Conservation (phyloP, 78 protist genomes). For the Paulinella micropora region DNA sequence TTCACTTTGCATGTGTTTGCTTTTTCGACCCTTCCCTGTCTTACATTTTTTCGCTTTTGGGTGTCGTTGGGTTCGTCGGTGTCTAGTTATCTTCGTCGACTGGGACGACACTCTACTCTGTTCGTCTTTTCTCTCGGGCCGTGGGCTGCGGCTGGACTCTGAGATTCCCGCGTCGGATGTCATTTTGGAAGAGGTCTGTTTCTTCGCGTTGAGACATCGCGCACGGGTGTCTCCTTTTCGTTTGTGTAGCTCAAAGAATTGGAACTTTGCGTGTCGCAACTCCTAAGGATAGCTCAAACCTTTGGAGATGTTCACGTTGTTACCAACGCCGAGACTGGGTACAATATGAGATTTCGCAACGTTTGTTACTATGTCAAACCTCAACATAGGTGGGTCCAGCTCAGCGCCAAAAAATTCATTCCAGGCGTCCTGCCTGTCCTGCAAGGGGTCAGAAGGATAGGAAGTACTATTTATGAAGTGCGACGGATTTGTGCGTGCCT, state of each 20-base stretch:
- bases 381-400: slow-evolving; percentile 13
- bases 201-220: no score
- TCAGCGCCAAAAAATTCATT: neutral
- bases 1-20: neutral
- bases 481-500: no score
- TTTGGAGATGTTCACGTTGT: neutral
- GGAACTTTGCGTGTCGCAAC: no score
- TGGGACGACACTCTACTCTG: slow-evolving; percentile 5
- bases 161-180: neutral
- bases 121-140: neutral
- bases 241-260: no score
- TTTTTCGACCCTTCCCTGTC: neutral
- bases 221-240: no score
- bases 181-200: no score
- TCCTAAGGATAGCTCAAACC: no score
- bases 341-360: no score
- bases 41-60: neutral
- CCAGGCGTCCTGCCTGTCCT: neutral
- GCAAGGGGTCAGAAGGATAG: no score
- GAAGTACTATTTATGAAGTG: no score
- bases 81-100: neutral
- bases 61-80: neutral
- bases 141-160: neutral
- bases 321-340: neutral
- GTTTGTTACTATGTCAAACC: no score